phyloP scores from a whole-genome alignment of 2,329 filamentous ascomycete species.

The Cladosporium cucumerinum region DNA sequence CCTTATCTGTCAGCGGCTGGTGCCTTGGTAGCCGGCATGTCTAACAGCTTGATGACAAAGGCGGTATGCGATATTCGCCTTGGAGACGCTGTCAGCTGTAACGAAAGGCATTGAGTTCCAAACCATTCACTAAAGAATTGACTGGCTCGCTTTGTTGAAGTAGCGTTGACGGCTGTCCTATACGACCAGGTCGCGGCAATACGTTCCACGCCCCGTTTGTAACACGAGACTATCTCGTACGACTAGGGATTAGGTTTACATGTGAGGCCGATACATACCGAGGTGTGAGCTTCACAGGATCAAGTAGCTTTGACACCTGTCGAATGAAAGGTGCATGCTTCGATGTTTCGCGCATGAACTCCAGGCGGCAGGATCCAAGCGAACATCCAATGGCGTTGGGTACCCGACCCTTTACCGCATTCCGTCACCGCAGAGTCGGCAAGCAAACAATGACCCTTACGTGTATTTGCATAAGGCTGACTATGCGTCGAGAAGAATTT shows the following conservation, averaged over 20 bases:
- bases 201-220: too few relatives aligned
- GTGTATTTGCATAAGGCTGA: background rate
- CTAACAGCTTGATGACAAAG: conserved; percentile 9
- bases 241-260: background rate
- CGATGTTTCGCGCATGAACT: background rate
- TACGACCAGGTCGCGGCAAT: background rate
- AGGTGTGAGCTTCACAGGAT: background rate
- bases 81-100: background rate
- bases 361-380: background rate
- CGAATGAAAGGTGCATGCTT: background rate
- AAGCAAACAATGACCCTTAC: background rate
- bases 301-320: background rate
- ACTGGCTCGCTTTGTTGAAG: background rate
- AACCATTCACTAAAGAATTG: background rate
- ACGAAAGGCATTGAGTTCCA: background rate
- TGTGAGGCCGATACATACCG: background rate
- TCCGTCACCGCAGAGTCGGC: background rate
- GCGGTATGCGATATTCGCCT: background rate
- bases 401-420: background rate
- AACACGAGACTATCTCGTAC: too few relatives aligned
- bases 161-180: background rate
- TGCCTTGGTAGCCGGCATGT: background rate
- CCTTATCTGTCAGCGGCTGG: background rate
- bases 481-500: background rate
- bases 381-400: background rate